Base-by-base conservation (phyloP, 805 yeast species). In the Kazachstania africana region DNA sequence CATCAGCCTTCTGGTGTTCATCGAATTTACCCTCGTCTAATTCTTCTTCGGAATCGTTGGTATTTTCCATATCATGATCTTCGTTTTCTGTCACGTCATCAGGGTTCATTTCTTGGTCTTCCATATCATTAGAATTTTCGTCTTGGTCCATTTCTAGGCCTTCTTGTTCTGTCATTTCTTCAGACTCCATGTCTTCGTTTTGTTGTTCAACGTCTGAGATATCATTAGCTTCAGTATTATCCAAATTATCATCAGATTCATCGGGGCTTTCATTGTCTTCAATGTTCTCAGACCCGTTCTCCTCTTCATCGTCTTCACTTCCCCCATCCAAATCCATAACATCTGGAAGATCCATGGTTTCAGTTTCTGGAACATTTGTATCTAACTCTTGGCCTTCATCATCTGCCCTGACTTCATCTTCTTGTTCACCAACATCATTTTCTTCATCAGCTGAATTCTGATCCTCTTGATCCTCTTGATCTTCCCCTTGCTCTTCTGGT, bases 281-380 rank as follows among this genome's bases (percentile, higher is more conserved):
- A 22, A 47, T 59, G 25, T 50, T 60, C 12, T 55, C 55, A 31
- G 44, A 50, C 1, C 56, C 58, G 6, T 50, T 58, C 3, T 54
- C 59, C 6, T 60, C 66, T 5, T 62, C 68, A 2, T 60, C 59
- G 6, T 60, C 66, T 5, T 62, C 68, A 2, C 60, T 69, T 2
- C 63, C 93, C n/a, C 76, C 75, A 48, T 88, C 97, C 19, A 88
- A 62, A 43, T 88, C 75, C 66, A 88, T 71, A 45, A 87, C 95
- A 12, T 91, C 97, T 0, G 97, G 96, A 18, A 88, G 63, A 15
- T 91, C 95, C 41, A 88, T 62, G 3, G 87, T 75, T 37, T 91
- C 97, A 5, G 75, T 64, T 50, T 91, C 94, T 13, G 87, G 88
- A 28, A 78, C 83, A 36, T 75, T 62, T 12, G 72, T 71, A 27